Base-by-base conservation (phyloP, 495 filamentous ascomycete species). In the Tuber aestivum region DNA sequence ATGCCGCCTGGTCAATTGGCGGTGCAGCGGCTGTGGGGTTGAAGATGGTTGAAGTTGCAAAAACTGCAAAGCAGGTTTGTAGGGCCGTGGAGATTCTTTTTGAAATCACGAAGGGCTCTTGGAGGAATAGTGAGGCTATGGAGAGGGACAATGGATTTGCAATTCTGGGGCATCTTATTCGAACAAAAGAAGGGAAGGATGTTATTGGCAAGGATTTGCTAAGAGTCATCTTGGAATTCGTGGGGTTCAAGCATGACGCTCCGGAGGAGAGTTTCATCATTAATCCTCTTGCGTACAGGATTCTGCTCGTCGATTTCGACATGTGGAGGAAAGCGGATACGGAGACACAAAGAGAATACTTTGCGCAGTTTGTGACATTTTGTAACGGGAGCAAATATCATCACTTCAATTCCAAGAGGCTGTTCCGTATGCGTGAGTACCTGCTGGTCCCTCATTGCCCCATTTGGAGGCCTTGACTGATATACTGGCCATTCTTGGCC, bases 81-180 rank as follows among this genome's bases (percentile, higher is more conserved):
- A 87, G 92, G 50, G 91, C 94, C 5, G 90, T 97, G 18, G 89
- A 94, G 78, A 91, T 95, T 72, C 86, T 97, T 68, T 93, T 97
- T 77, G 89, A 91, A 81, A 91, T 91, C 72, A 90, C 97, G 23
- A 89, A 92, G 81, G 90, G 91, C 70, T 97, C 91, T 83, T 99
- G 95, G 95, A 89, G 95, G 78, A 98, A 97, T 78, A 98, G 96
- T 80, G 95, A 99, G 84, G 94, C 95, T 70, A 97, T 99, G 93
- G 95, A 99, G 84, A 90, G 90, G 82, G 94, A 97, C 74, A 97
- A 94, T 80, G 95, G 94, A 18, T 99, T 97, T 83, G 91, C 92
- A 21, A 91, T 97, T n/a, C 86, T 98, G 44, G 92, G 91, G 77
- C 84, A 76, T 76, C 83, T 76, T 78, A 82, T 77, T 83, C 84